These are phyloP conservation scores for Jacaranda copaia DNA, from an alignment of 257 asterid genomes.

Conservation along the genomic window DNA sequence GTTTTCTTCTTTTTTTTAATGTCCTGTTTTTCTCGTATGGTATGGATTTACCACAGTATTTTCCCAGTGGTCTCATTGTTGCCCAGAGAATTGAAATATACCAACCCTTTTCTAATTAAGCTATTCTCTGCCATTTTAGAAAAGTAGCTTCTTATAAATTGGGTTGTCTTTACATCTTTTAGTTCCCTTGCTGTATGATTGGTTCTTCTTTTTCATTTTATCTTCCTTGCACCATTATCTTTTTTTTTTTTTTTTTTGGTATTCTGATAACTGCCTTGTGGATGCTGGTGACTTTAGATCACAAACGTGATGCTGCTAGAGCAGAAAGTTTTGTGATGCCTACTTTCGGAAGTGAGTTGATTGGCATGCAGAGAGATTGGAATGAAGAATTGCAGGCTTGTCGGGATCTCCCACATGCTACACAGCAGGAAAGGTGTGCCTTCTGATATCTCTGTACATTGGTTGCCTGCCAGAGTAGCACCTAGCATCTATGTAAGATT, in stretches of 20 bases:
- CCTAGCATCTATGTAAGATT: conserved; percentile 10
- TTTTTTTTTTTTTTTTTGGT: neutral
- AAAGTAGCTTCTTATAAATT: neutral
- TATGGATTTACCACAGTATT: neutral
- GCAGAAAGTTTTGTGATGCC: conserved; percentile 87
- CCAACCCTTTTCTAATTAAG: neutral
- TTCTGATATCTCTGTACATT: conserved; percentile 30
- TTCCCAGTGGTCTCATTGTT: neutral
- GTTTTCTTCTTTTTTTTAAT: neutral
- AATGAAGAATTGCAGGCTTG: conserved; percentile 96
- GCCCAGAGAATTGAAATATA: neutral
- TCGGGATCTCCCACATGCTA: conserved; percentile 87
- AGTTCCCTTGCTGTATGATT: conserved; percentile 10
- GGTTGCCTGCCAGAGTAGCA: conserved; percentile 11
- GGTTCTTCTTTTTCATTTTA: conserved; percentile 12
- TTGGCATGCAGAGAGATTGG: conserved; percentile 99
- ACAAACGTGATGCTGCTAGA: conserved; percentile 94
- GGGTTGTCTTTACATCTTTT: neutral
- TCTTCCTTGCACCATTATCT: conserved; percentile 10
- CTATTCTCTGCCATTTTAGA: neutral
- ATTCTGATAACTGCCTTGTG: conserved; percentile 31
- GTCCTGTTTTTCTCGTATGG: neutral
- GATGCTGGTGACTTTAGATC: conserved; percentile 62
- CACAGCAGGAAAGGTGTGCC: conserved; percentile 84
- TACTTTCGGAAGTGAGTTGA: conserved; percentile 94